Evolutionary conservation across 148 eudicot genomes (phyloP).

Genomic region (Vaccinium myrtillus): DNA sequence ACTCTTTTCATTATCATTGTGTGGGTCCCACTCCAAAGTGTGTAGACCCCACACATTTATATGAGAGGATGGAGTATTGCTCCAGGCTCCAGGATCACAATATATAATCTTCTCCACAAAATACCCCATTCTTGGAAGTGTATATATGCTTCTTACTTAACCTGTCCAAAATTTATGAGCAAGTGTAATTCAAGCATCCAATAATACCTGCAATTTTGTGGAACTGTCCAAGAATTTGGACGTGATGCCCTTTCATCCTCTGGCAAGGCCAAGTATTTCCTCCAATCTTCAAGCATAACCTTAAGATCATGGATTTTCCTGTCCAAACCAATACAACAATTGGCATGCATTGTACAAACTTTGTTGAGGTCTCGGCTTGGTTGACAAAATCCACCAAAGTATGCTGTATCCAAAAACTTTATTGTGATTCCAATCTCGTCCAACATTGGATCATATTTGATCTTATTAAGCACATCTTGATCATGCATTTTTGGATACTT

Average conservation of each 20-base stretch:
- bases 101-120: too few species aligned
- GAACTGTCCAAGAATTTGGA: conserved; percentile 39
- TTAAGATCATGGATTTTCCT: conserved; percentile 50
- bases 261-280: conserved; percentile 25
- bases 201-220: conserved; percentile 34
- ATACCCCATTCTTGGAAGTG: not conserved
- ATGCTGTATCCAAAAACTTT: conserved; percentile 42
- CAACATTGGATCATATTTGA: conserved; percentile 31
- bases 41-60: too few species aligned
- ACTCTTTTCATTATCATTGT: too few species aligned
- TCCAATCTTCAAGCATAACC: conserved; percentile 56
- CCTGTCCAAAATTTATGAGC: not conserved
- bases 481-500: conserved; percentile 40
- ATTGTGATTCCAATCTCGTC: conserved; percentile 33
- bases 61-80: too few species aligned
- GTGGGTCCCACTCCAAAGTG: too few species aligned
- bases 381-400: conserved; percentile 61
- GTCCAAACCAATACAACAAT: conserved; percentile 56
- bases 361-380: conserved; percentile 46
- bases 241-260: conserved; percentile 15
- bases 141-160: not conserved
- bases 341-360: conserved; percentile 73
- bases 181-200: not conserved
- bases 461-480: conserved; percentile 50
- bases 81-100: too few species aligned